A percentile compares a stretch with the other conserved stretches of the same genome.
phyloP scores from a whole-genome alignment of 1,139 yeast genomes.

The Fermentozyma sake region DNA sequence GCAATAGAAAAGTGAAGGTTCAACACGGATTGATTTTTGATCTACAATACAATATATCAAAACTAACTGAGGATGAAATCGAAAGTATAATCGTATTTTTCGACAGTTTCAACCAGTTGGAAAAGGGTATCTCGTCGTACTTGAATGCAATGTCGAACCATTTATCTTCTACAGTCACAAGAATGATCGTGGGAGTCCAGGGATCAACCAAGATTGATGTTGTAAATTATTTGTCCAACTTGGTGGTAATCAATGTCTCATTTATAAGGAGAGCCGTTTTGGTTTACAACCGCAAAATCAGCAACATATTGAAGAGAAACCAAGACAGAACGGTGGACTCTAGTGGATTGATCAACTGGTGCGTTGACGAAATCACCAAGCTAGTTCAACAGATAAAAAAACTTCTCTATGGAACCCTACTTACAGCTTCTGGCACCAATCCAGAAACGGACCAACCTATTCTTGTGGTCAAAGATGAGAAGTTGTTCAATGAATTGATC shows the following conservation, averaged over 20 bases:
- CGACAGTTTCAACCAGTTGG: conserved; percentile 33
- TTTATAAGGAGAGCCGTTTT: conserved; percentile 34
- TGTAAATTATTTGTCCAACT: conserved; percentile 40
- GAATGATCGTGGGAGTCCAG: conserved; percentile 38
- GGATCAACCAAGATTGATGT: conserved; percentile 45
- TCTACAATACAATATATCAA: conserved; percentile 31
- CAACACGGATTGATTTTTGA: conserved; percentile 38
- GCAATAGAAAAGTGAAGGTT: conserved; percentile 32
- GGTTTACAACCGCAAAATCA: conserved; percentile 31
- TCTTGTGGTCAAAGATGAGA: conserved; percentile 27
- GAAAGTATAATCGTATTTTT: conserved; percentile 32
- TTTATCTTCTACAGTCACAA: conserved; percentile 30
- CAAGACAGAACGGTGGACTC: conserved; percentile 31
- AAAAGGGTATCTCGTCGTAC: conserved; percentile 35
- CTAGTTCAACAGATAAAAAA: conserved; percentile 60
- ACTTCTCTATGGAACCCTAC: conserved; percentile 63
- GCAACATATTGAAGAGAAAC: conserved; percentile 26
- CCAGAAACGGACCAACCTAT: conserved; percentile 23
- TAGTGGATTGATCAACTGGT: conserved; percentile 58
- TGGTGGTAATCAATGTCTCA: conserved; percentile 39
- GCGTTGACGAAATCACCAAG: conserved; percentile 58
- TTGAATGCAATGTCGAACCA: conserved; percentile 34
- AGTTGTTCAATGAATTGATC: conserved; percentile 41
- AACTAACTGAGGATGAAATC: conserved; percentile 29
- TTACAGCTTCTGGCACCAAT: conserved; percentile 22